Base-by-base conservation (phyloP, 2,329 filamentous ascomycete genomes). In the Orbilia oligospora region DNA sequence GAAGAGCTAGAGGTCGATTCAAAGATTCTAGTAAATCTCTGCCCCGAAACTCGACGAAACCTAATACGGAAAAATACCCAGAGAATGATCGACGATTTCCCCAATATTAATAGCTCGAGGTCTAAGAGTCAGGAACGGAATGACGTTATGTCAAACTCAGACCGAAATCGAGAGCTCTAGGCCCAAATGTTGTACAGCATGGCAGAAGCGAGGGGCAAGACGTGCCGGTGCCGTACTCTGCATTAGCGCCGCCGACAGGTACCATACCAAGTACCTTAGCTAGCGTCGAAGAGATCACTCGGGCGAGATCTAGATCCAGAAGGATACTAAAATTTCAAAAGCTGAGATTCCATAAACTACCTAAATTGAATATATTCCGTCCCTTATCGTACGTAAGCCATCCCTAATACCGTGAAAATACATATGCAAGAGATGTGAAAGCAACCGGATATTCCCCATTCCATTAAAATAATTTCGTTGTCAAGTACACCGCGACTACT, bases 381-480 rank as follows among this genome's bases (percentile, higher is more conserved):
- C 69, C 58, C 38, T 30, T 55, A 65, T 71, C 53, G 36, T 71
- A 71, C 51, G 49, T n/a, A 24, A 48, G 49, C 24, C n/a, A 68
- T 41, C 44, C 27, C 41, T 20, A 10, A 33, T 53, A 20, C 48
- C 48, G 5, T 51, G 38, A 70, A 44, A 49, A 64, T 61, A 61
- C 56, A 61, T 24, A 61, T 44, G 56, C 36, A 44, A 61, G 56
- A 61, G 56, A 61, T 44, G 33, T 27, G 16, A 58, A 41, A 61
- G 56, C 56, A 44, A n/a, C 56, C 56, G 44, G 56, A 72, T 49
- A 30, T 66, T 41, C 38, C 58, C 69, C 51, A 38, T 72, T 65
- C 69, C 69, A 72, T 72, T 65, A 72, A 56, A 56, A 66, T 65
- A 65, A 58, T 72, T 33, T 30, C 48, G 16, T 30, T 20, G 22